These are phyloP conservation scores for Tausonia pullulans DNA, from an alignment of 1,284 basidiomycete species.

Conservation along the genomic window DNA sequence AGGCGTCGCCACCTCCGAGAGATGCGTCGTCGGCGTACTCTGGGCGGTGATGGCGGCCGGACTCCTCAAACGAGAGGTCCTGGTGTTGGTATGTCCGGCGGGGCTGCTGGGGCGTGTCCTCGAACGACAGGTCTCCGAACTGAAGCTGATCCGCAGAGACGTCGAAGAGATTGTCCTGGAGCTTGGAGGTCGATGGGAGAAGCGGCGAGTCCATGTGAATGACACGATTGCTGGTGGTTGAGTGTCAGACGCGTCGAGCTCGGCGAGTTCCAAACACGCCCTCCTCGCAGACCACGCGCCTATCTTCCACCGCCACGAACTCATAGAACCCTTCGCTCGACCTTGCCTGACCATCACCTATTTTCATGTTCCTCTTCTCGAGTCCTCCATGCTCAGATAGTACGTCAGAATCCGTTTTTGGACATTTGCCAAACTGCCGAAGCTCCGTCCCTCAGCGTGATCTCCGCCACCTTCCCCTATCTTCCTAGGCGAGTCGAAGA, in stretches of 20 bases:
- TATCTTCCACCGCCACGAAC: no score
- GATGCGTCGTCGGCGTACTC: background rate
- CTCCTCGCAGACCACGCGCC: background rate
- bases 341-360: background rate
- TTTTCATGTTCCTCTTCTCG: background rate
- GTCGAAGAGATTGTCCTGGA: background rate
- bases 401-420: no score
- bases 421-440: background rate
- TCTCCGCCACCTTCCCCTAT: no score
- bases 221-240: background rate
- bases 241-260: background rate
- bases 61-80: background rate
- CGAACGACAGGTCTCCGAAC: background rate
- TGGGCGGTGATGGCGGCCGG: background rate
- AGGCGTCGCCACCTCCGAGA: background rate
- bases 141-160: background rate
- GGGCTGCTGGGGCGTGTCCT: no score
- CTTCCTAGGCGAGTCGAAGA: no score
- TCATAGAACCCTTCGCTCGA: background rate
- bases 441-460: background rate
- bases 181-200: background rate
- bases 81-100: no score
- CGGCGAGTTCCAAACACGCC: no score
- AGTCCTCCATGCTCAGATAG: background rate
- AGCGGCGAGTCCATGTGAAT: conserved; percentile 1